These are phyloP conservation scores for Arabis hirsuta DNA, from an alignment of 345 rosid species.

Conservation along the genomic window DNA sequence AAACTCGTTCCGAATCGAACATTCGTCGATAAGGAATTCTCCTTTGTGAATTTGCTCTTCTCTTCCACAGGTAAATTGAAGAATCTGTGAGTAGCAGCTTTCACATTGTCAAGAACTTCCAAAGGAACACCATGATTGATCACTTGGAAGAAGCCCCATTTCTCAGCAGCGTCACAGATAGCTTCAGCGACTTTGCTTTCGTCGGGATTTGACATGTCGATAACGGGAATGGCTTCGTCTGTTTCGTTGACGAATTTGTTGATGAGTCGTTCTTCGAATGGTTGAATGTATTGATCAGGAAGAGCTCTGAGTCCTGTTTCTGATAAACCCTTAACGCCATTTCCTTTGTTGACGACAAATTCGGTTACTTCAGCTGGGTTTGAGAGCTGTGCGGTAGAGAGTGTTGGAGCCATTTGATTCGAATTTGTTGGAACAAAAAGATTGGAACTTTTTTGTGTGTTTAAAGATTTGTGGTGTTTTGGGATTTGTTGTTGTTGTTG, in stretches of 20 bases:
- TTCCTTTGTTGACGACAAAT: conserved; percentile 50
- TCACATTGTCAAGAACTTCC: conserved; percentile 47
- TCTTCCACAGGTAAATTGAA: conserved; percentile 49
- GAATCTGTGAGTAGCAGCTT: conserved; percentile 50
- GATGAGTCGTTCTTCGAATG: conserved; percentile 46
- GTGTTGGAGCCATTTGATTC: conserved; percentile 48
- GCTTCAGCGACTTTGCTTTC: conserved; percentile 46
- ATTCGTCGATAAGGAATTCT: conserved; percentile 39
- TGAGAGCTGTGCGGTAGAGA: conserved; percentile 23
- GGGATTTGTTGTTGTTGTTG: background rate
- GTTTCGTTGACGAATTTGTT: conserved; percentile 44
- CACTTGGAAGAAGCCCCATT: conserved; percentile 61
- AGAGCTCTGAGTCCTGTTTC: conserved; percentile 52
- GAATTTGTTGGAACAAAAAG: background rate
- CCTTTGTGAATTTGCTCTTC: conserved; percentile 49
- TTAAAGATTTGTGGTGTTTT: background rate
- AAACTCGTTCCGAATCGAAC: conserved; percentile 51
- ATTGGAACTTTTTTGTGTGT: background rate
- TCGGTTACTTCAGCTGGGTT: conserved; percentile 42
- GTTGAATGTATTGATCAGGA: conserved; percentile 53
- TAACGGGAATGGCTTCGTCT: conserved; percentile 48
- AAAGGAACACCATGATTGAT: conserved; percentile 53
- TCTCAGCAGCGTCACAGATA: conserved; percentile 55
- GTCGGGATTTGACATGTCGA: conserved; percentile 51
- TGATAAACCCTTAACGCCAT: conserved; percentile 58